Conservation (phyloP, 768 basidiomycete species). For the Porpolomopsis calyptriformis region DNA sequence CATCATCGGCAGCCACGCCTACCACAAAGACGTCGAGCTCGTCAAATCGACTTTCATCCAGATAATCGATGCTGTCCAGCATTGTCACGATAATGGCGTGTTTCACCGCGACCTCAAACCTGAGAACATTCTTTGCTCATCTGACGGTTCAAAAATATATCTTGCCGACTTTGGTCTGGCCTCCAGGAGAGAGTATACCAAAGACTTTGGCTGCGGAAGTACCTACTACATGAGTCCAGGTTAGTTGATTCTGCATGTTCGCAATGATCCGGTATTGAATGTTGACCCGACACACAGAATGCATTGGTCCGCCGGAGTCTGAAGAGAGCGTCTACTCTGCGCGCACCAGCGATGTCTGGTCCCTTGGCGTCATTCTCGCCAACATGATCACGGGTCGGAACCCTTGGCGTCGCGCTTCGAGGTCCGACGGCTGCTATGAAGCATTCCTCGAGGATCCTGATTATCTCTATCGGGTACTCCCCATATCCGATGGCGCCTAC, state of each 20-base stretch:
- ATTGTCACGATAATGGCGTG: conserved; percentile 60
- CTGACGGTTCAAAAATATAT: conserved; percentile 40
- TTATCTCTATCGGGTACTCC: conserved; percentile 57
- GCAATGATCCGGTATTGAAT: conserved; percentile 2
- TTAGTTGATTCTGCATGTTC: conserved; percentile 18
- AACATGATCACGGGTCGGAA: conserved; percentile 73
- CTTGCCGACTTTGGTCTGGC: conserved; percentile 76
- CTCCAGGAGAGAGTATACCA: conserved; percentile 33
- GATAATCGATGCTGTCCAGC: conserved; percentile 66
- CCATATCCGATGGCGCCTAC: conserved; percentile 61
- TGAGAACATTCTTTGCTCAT: conserved; percentile 61
- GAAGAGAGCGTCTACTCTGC: conserved; percentile 45
- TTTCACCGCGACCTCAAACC: conserved; percentile 86
- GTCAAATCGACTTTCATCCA: conserved; percentile 66
- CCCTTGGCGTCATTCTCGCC: conserved; percentile 68
- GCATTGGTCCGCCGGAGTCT: conserved; percentile 35
- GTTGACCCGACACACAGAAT: conserved; percentile 33
- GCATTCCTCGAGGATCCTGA: conserved; percentile 52
- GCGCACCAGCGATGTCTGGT: conserved; percentile 60
- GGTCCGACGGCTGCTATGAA: conserved; percentile 55
- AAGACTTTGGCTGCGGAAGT: conserved; percentile 49
- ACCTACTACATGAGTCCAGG: conserved; percentile 64
- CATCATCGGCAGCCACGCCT: conserved; percentile 48
- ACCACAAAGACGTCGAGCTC: conserved; percentile 46
- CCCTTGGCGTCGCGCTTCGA: conserved; percentile 66